Conservation (phyloP, 352 stramenopile species). For the Phytophthora fragariaefolia region DNA sequence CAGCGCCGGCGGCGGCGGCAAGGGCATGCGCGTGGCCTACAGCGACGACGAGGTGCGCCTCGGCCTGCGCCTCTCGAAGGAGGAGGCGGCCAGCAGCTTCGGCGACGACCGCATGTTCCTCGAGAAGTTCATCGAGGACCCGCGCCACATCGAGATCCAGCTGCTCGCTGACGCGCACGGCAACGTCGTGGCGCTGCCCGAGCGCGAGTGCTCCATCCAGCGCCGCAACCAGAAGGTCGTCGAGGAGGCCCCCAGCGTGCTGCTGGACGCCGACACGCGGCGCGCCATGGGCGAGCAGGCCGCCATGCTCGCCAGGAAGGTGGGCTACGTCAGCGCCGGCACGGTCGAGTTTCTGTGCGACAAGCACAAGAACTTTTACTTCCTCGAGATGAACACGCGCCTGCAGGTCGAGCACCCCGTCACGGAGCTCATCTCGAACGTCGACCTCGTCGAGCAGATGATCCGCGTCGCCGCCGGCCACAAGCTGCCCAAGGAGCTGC, state of each 20-base stretch:
- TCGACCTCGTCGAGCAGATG: constrained; percentile 98
- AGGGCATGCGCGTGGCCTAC: constrained; percentile 97
- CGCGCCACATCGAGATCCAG: constrained; percentile 99
- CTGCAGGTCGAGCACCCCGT: constrained; percentile 96
- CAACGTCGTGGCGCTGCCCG: constrained; percentile 93
- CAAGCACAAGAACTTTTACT: constrained; percentile 98
- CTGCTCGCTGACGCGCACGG: constrained; percentile 92
- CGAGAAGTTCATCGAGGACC: constrained; percentile 97
- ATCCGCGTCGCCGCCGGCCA: constrained; percentile 93
- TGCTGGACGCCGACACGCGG: constrained; percentile 92
- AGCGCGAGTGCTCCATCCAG: constrained; percentile 97
- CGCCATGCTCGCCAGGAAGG: constrained; percentile 89
- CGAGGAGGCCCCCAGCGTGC: constrained; percentile 92
- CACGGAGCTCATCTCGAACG: constrained; percentile 93
- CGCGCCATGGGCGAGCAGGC: constrained; percentile 87
- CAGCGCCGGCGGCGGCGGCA: constrained; percentile 94
- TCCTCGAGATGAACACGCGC: constrained; percentile 98
- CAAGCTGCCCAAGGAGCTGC: constrained; percentile 86
- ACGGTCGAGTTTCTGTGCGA: constrained; percentile 98
- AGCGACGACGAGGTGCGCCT: constrained; percentile 91
- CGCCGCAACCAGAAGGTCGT: constrained; percentile 98
- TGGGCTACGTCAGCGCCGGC: constrained; percentile 95
- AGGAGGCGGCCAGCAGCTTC: constrained; percentile 93
- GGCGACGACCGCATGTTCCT: constrained; percentile 96
- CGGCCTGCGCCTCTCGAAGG: constrained; percentile 83